These are phyloP conservation scores for Trebouxia sp. DNA, from an alignment of 139 green algal genomes.

Conservation along the genomic window DNA sequence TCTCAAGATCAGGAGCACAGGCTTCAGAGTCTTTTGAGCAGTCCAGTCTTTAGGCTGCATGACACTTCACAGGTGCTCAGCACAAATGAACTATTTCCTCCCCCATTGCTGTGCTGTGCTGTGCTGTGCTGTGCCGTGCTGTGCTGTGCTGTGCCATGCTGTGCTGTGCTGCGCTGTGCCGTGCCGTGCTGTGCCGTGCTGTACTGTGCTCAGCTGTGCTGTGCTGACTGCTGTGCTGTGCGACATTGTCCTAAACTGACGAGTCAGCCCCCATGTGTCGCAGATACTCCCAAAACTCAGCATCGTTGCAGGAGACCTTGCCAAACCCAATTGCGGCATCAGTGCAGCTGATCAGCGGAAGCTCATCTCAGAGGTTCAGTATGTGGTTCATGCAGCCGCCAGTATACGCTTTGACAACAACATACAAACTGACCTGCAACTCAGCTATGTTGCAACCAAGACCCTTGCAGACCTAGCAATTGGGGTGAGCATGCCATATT, in stretches of 20 bases:
- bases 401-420: constrained; percentile 19
- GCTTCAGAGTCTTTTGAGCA: background rate
- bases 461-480: background rate
- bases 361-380: background rate
- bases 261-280: too few species aligned
- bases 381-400: constrained; percentile 29
- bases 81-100: background rate
- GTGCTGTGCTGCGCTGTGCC: background rate
- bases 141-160: background rate
- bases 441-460: constrained; percentile 16
- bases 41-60: background rate
- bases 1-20: background rate
- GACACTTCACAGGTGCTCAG: too few species aligned
- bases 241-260: background rate
- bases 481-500: too few species aligned
- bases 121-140: too few species aligned
- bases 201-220: constrained; percentile 3
- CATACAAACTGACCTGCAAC: background rate
- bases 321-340: background rate
- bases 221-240: background rate
- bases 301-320: background rate
- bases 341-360: background rate
- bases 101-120: too few species aligned
- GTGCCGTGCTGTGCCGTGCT: background rate
- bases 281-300: too few species aligned